These are phyloP conservation scores for Pezicula radicicola DNA, from an alignment of 2,329 filamentous ascomycete species.

Conservation along the genomic window DNA sequence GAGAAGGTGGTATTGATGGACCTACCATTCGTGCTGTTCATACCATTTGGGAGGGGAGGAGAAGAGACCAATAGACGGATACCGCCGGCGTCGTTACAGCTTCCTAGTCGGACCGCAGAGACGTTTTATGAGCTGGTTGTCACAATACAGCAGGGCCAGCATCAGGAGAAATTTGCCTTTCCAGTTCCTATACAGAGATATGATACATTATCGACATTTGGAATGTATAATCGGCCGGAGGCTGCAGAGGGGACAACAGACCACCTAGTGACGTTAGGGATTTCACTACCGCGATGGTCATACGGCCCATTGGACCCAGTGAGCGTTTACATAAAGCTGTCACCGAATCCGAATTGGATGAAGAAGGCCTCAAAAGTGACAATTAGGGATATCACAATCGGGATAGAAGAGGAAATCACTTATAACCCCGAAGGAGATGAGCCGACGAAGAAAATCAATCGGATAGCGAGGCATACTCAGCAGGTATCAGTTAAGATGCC, in stretches of 20 bases:
- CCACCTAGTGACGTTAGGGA: slow-evolving; percentile 86
- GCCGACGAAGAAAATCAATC: slow-evolving; percentile 84
- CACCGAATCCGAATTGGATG: slow-evolving; percentile 89
- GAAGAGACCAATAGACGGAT: slow-evolving; percentile 88
- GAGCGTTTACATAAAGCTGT: slow-evolving; percentile 91
- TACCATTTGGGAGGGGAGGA: slow-evolving; percentile 88
- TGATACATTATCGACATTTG: slow-evolving; percentile 95
- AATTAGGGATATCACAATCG: slow-evolving; percentile 89
- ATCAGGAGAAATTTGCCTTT: slow-evolving; percentile 88
- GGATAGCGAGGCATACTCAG: slow-evolving; percentile 80
- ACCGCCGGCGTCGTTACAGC: slow-evolving; percentile 85
- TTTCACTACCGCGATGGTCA: slow-evolving; percentile 91
- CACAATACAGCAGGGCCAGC: slow-evolving; percentile 86
- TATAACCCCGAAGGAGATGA: slow-evolving; percentile 98
- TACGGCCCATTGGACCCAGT: slow-evolving; percentile 95
- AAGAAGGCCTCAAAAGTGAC: slow-evolving; percentile 87
- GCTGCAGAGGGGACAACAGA: slow-evolving; percentile 82
- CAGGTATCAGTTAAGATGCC: slow-evolving; percentile 80
- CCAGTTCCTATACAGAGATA: slow-evolving; percentile 90
- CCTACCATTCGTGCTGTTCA: slow-evolving; percentile 93
- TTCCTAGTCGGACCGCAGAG: slow-evolving; percentile 91
- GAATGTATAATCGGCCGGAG: slow-evolving; percentile 98
- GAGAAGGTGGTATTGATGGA: slow-evolving; percentile 95
- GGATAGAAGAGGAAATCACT: slow-evolving; percentile 97
- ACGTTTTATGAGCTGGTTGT: slow-evolving; percentile 97